Evolutionary conservation across 2,329 filamentous ascomycete genomes (phyloP), one percentile per base, ranked within the genome.

Genomic region (Coccinonectria pachysandricola): DNA sequence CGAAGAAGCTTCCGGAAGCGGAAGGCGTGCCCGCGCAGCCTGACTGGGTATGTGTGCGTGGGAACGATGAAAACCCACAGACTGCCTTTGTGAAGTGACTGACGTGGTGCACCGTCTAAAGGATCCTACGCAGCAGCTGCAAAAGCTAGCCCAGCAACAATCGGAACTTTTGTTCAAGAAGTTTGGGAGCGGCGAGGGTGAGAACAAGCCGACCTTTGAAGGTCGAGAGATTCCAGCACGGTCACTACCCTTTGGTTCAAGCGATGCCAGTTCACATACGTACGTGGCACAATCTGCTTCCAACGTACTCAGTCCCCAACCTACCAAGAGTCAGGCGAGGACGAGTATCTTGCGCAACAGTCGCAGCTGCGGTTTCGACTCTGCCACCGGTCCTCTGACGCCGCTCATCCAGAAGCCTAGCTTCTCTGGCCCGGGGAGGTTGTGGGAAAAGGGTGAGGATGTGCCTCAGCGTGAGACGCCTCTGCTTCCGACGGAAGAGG

Each of bases 21-120:
- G 73, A 83, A 51, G 87, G 85, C 26, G 86, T 94, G 38, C 86
- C 87, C 36, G 67, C 74, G 54, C 87, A 94, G 68, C 70, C 74
- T 51, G 84, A 94, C 56, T 95, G 88, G 88, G 86, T 94, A 85
- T 79, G 84, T 84, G 67, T 67, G 57, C 67, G 71, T 49, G 66
- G 66, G 36, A 53, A 36, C 45, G 48, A 39, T 71, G 64, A 59
- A 50, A 43, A 34, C 60, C 60, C 36, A 52, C 57, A 46, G 65
- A 69, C 53, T 71, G 66, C 55, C 57, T 62, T 43, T 73, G 67
- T 54, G 58, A 64, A 41, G 49, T 69, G 48, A 57, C 67, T 72
- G 70, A 73, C 64, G 42, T 61, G 46, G 50, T 64, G 35, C 52
- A 48, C 35, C 42, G 49, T 44, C 44, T 59, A 39, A 66, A 84